Evolutionary conservation across 2,329 filamentous ascomycete species (phyloP).

Genomic region (Rutstroemia sp.): DNA sequence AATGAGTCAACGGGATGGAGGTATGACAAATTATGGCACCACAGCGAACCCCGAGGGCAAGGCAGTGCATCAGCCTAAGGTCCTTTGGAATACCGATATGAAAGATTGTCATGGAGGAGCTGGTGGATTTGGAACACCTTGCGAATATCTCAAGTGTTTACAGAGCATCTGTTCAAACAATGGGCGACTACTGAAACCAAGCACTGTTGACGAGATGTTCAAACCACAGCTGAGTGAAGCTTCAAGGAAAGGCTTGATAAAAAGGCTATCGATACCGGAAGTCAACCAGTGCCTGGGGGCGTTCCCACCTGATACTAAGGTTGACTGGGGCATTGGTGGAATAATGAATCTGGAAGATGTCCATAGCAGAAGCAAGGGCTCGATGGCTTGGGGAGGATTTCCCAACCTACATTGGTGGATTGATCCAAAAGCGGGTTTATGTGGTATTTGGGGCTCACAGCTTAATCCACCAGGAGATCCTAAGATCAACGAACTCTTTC

Average conservation of each 20-base stretch:
- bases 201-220: conserved; percentile 40
- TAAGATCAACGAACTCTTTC: conserved; percentile 30
- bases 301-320: conserved; percentile 31
- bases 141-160: conserved; percentile 39
- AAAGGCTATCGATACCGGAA: conserved; percentile 8
- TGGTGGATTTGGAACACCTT: conserved; percentile 31
- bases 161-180: conserved; percentile 42
- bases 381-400: conserved; percentile 39
- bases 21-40: conserved; percentile 11
- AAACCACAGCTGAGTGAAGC: conserved; percentile 35
- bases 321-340: conserved; percentile 36
- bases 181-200: conserved; percentile 37
- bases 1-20: conserved; percentile 18
- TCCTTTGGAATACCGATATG: conserved; percentile 7
- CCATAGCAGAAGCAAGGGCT: conserved; percentile 31
- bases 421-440: conserved; percentile 34
- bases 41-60: conserved; percentile 12
- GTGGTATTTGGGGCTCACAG: conserved; percentile 37
- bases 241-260: conserved; percentile 22
- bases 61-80: conserved; percentile 8
- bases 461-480: conserved; percentile 36
- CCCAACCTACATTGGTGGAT: conserved; percentile 41
- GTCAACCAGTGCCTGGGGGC: conserved; percentile 18
- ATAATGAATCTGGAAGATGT: conserved; percentile 34
- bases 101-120: conserved; percentile 28